phyloP scores from a whole-genome alignment of 129 eudicot genomes.

The Heracleum sosnowskyi region DNA sequence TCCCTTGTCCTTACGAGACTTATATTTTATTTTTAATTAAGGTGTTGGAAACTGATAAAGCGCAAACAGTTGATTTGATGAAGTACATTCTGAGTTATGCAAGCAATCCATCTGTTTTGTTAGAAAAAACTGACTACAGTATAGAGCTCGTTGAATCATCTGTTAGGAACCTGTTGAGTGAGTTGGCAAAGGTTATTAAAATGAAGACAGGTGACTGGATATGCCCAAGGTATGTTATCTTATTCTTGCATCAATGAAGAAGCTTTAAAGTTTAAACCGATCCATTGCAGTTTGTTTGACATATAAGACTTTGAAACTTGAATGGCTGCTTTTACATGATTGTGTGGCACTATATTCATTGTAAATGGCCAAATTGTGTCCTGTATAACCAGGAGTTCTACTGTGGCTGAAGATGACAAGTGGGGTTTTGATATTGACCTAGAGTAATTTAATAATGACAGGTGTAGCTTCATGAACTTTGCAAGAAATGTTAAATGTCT shows the following conservation, averaged over 20 bases:
- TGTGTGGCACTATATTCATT: not conserved
- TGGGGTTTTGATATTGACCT: not conserved
- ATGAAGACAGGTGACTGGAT: slow-evolving; percentile 94
- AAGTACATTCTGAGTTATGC: slow-evolving; percentile 81
- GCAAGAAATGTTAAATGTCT: slow-evolving; percentile 66
- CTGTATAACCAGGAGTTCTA: not conserved
- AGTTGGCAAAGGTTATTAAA: slow-evolving; percentile 36
- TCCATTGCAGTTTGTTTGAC: not conserved
- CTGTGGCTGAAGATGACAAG: not conserved
- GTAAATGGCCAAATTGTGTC: not conserved
- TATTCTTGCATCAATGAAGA: not conserved
- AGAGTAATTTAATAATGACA: slow-evolving; percentile 15
- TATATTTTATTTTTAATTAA: slow-evolving; percentile 16
- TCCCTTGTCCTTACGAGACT: not conserved
- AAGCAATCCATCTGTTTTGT: slow-evolving; percentile 53
- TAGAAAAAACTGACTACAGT: slow-evolving; percentile 30
- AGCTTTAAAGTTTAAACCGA: not conserved
- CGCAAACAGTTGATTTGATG: slow-evolving; percentile 65
- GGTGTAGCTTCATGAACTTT: slow-evolving; percentile 79
- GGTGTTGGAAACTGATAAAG: slow-evolving; percentile 53
- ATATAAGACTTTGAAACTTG: not conserved
- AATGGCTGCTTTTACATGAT: not conserved
- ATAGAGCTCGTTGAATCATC: slow-evolving; percentile 56
- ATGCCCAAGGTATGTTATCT: slow-evolving; percentile 60
- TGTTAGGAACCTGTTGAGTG: slow-evolving; percentile 54